These are phyloP conservation scores for Paraglomus brasilianum DNA, from an alignment of 192 early-diverging fungal species.

Conservation along the genomic window DNA sequence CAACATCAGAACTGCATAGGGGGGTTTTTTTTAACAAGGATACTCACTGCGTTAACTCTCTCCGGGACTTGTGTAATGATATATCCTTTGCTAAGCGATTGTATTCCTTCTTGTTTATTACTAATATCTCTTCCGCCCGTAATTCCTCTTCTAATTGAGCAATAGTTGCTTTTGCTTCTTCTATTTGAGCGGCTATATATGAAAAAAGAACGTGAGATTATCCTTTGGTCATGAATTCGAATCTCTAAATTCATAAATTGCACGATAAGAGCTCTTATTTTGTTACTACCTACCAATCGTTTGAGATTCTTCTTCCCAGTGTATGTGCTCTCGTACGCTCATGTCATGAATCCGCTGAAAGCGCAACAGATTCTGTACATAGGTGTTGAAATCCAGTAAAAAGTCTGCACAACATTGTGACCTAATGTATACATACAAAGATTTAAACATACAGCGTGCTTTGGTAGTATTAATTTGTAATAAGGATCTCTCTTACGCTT, in stretches of 20 bases:
- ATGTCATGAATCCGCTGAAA: slow-evolving; percentile 26
- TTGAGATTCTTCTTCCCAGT: slow-evolving; percentile 15
- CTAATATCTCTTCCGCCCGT: slow-evolving; percentile 9
- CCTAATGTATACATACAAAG: neutral
- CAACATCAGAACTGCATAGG: neutral
- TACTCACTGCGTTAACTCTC: neutral
- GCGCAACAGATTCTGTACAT: slow-evolving; percentile 5
- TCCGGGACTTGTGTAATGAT: neutral
- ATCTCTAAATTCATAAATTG: neutral
- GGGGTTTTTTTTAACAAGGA: neutral
- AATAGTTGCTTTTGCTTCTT: slow-evolving; percentile 1
- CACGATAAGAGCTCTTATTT: neutral
- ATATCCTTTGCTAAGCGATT: slow-evolving; percentile 17
- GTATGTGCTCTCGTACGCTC: slow-evolving; percentile 9
- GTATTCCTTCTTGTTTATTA: slow-evolving; percentile 14
- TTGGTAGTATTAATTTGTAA: neutral
- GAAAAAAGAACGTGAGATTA: neutral
- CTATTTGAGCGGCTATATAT: neutral
- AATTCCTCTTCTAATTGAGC: slow-evolving; percentile 11
- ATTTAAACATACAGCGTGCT: neutral
- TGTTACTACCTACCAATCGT: slow-evolving; percentile 13
- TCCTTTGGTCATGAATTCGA: neutral
- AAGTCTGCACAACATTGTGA: slow-evolving; percentile 15
- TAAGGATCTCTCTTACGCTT: neutral
- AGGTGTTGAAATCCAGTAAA: slow-evolving; percentile 10